A percentile compares a stretch with the other conserved stretches of the same genome.
Conservation (phyloP, 129 eudicot genomes). For the Escallonia rubra region DNA sequence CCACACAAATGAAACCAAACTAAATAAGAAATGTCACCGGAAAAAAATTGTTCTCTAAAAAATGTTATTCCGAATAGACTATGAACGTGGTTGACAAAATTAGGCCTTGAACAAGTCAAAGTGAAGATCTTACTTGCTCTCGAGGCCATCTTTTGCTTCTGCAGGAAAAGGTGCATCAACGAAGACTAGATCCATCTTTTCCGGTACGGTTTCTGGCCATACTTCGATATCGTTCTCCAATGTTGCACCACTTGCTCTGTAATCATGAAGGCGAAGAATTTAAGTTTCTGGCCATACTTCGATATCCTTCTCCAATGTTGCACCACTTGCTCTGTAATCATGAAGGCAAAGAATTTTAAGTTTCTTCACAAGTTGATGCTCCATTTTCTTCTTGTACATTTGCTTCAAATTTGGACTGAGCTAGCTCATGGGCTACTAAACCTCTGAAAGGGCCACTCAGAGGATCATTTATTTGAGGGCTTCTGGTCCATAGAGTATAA, state of each 20-base stretch:
- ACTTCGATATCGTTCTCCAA: conserved; percentile 13
- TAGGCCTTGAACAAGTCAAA: not conserved
- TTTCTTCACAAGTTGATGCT: conserved; percentile 9
- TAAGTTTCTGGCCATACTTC: conserved; percentile 29
- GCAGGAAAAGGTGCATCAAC: conserved; percentile 39
- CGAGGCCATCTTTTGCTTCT: conserved; percentile 20
- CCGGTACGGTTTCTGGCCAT: conserved; percentile 36
- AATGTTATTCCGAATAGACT: too few relatives aligned
- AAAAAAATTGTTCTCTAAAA: too few relatives aligned
- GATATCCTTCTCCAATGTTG: conserved; percentile 14
- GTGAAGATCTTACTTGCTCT: not conserved
- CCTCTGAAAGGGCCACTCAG: too few relatives aligned
- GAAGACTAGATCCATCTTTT: conserved; percentile 37
- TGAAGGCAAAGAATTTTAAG: conserved; percentile 51
- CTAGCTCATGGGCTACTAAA: too few relatives aligned
- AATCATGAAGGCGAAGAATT: conserved; percentile 47
- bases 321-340: conserved; percentile 30
- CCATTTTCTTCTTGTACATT: not conserved
- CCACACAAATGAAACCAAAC: too few relatives aligned
- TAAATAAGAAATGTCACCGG: too few relatives aligned
- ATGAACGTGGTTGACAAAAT: too few relatives aligned
- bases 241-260: conserved; percentile 24
- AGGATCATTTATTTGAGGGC: too few relatives aligned
- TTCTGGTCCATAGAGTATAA: too few relatives aligned
- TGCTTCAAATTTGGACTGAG: not conserved